Conservation (phyloP, 108 stramenopile genomes). For the Asterionellopsis glacialis region DNA sequence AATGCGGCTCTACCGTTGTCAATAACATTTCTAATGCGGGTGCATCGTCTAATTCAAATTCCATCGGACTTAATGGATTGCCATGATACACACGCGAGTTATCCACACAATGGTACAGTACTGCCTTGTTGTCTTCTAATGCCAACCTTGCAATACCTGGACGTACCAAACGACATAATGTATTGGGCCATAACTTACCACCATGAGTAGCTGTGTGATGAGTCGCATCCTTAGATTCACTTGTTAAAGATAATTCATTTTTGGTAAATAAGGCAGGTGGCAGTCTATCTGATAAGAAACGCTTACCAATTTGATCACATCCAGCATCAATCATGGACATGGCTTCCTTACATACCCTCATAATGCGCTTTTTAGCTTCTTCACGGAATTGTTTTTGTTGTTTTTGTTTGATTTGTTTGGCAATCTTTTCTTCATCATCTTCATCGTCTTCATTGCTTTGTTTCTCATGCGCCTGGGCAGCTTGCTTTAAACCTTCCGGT, state of each 20-base stretch:
- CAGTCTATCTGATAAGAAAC: conserved; percentile 88
- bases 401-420: not conserved
- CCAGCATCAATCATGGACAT: conserved; percentile 84
- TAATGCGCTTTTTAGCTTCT: conserved; percentile 75
- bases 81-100: conserved; percentile 89
- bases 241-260: conserved; percentile 41
- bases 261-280: conserved; percentile 79
- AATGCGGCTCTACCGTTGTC: conserved; percentile 81
- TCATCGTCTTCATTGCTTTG: conserved; percentile 32
- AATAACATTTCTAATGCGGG: conserved; percentile 90
- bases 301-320: conserved; percentile 90
- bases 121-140: conserved; percentile 89
- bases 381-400: conserved; percentile 40
- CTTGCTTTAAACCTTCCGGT: conserved; percentile 65
- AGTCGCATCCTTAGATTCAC: conserved; percentile 24
- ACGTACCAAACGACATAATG: conserved; percentile 73
- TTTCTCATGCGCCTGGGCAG: conserved; percentile 13
- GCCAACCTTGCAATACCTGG: conserved; percentile 88
- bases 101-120: conserved; percentile 94
- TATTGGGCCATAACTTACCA: conserved; percentile 63
- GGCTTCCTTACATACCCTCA: conserved; percentile 76
- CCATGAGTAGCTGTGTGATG: no score
- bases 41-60: conserved; percentile 97
- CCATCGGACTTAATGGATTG: conserved; percentile 86
- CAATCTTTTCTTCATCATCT: conserved; percentile 12